Conservation (phyloP, 768 basidiomycete species). For the Lentinula detonsa region DNA sequence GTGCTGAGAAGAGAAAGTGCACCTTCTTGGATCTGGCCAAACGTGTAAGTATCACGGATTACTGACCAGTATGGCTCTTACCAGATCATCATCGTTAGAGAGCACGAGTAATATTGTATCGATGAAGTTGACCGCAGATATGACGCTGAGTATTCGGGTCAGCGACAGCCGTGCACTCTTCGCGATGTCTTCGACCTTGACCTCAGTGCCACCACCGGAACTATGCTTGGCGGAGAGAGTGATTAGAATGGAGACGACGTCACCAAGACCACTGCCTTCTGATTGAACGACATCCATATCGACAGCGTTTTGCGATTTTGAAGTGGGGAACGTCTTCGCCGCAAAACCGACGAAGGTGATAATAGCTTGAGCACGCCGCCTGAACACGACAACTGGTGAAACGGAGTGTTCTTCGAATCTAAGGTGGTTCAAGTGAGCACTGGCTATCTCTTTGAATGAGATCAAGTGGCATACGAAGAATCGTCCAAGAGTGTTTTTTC, state of each 20-base stretch:
- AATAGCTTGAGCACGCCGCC: constrained; percentile 62
- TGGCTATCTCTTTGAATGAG: neutral
- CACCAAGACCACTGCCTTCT: constrained; percentile 25
- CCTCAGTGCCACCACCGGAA: constrained; percentile 19
- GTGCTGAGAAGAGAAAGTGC: constrained; percentile 67
- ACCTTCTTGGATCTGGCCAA: constrained; percentile 52
- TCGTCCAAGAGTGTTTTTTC: constrained; percentile 50
- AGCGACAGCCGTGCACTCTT: constrained; percentile 45
- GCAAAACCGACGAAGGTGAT: constrained; percentile 57
- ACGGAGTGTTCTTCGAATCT: constrained; percentile 58
- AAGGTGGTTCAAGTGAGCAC: neutral
- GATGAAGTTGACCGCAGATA: constrained; percentile 71
- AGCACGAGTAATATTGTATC: constrained; percentile 50
- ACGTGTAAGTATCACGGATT: constrained; percentile 4
- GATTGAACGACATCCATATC: neutral
- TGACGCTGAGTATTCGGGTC: constrained; percentile 47
- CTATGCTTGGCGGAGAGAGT: constrained; percentile 33
- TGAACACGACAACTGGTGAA: constrained; percentile 36
- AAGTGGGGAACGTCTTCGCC: constrained; percentile 28
- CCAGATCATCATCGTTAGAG: constrained; percentile 43
- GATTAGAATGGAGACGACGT: constrained; percentile 44
- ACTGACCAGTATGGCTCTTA: constrained; percentile 22
- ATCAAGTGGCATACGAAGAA: constrained; percentile 36
- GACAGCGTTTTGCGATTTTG: neutral
- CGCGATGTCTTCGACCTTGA: constrained; percentile 37